A percentile compares a stretch with the other conserved stretches of the same genome.
phyloP scores from a whole-genome alignment of 2,329 filamentous ascomycete species.

The Cercospora beticola region DNA sequence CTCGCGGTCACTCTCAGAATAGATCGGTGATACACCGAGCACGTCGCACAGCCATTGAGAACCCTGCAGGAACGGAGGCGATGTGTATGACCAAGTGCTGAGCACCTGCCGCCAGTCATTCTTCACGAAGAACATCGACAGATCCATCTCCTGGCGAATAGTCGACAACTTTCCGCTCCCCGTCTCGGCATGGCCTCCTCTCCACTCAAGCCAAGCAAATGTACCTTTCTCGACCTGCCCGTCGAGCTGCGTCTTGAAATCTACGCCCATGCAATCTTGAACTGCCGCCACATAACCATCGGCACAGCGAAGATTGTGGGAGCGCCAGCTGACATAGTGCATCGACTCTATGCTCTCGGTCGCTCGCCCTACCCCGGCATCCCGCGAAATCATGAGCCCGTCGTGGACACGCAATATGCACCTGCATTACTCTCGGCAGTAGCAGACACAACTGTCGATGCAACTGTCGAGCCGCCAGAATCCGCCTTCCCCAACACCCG shows the following conservation, averaged over 20 bases:
- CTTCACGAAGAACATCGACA: neutral
- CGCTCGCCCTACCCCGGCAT: conserved; percentile 39
- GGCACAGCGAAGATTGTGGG: conserved; percentile 39
- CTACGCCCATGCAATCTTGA: conserved; percentile 43
- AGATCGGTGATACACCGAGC: conserved; percentile 8
- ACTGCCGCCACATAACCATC: conserved; percentile 42
- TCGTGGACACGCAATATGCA: conserved; percentile 39
- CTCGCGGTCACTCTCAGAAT: conserved; percentile 15
- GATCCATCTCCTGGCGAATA: no score
- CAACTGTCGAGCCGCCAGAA: conserved; percentile 14
- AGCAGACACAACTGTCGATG: conserved; percentile 31
- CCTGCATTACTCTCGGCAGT: conserved; percentile 37
- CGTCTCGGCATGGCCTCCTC: neutral
- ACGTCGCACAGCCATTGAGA: conserved; percentile 10
- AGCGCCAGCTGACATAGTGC: conserved; percentile 34
- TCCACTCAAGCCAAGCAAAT: neutral
- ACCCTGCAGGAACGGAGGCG: conserved; percentile 7
- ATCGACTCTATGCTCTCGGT: conserved; percentile 30
- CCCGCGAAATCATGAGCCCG: conserved; percentile 39
- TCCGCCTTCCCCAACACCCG: conserved; percentile 15
- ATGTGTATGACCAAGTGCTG: neutral
- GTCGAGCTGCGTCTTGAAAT: conserved; percentile 45
- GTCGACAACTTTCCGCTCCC: neutral
- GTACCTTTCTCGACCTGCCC: conserved; percentile 25
- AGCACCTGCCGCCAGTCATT: no score